Evolutionary conservation across 2,329 filamentous ascomycete species (phyloP), one percentile per base, ranked within the genome.

Genomic region (Chrysosporium queenslandicum): DNA sequence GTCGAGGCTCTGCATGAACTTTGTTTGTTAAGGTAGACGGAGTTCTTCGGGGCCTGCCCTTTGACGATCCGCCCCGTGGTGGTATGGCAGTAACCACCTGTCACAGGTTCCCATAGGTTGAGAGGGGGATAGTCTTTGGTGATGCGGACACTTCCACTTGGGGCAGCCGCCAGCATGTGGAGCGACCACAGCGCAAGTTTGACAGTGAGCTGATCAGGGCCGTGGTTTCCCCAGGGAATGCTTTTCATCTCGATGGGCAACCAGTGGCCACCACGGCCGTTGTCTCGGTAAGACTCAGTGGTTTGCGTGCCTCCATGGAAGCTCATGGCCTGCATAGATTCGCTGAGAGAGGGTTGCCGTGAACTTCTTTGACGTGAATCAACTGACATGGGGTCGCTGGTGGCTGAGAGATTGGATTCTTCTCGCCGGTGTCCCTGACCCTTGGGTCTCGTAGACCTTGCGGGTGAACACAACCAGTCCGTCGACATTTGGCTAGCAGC

Each of bases 101-200:
- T n/a, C 23, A 12, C 7, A n/a, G 36, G 11, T 12, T 34, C 29
- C 48, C 53, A 55, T 4, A 49, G 4, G 20, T 55, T n/a, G n/a
- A 55, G 43, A 16, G n/a, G 2, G 14, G 45, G 45, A 34, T 55
- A 55, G 0, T 14, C 16, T 4, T 7, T 14, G 4, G 40, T 39
- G 30, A 55, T 45, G 23, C 5, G 23, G 14, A 18, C 50, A 6
- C 46, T 39, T 20, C 53, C 29, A 27, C 23, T 39, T 2, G 53
- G 53, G 2, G 53, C 53, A 14, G 39, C 50, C 4, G 54, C 54
- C 42, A 56, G 16, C 51, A 56, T 56, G 45, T 56, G 54, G 16
- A 56, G 47, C 54, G 51, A 56, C 54, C 54, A 56, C 2, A 56
- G 21, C 12, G 51, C 54, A 39, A 56, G 51, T 30, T 53, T 53